A percentile compares a stretch with the other conserved stretches of the same genome.
These are phyloP conservation scores for Aspergillus sp. DNA, from an alignment of 2,329 filamentous ascomycete species.

Conservation along the genomic window DNA sequence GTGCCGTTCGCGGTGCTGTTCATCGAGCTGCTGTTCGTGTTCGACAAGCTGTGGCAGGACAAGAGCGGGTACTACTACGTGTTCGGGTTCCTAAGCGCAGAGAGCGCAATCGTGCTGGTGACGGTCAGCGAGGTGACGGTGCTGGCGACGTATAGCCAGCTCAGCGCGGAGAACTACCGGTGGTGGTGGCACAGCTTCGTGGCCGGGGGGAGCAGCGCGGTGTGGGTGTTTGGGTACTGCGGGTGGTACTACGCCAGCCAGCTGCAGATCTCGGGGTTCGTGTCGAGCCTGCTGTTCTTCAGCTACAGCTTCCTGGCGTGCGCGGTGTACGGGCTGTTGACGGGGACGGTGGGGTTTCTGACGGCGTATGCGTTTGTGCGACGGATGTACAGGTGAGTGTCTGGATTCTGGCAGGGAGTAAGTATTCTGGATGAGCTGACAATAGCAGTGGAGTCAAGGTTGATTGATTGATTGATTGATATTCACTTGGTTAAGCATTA, in stretches of 20 bases:
- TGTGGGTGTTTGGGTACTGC: slow-evolving; percentile 78
- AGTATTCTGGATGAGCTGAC: slow-evolving; percentile 2
- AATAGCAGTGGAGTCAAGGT: slow-evolving; percentile 25
- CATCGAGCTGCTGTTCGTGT: slow-evolving; percentile 77
- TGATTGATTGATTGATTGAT: slow-evolving; percentile 15
- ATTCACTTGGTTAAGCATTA: no score
- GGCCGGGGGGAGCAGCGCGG: slow-evolving; percentile 62
- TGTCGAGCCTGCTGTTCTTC: slow-evolving; percentile 75
- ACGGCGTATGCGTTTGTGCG: slow-evolving; percentile 75
- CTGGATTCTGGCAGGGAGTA: background rate
- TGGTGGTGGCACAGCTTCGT: slow-evolving; percentile 92
- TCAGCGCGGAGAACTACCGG: slow-evolving; percentile 65
- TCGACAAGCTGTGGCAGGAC: slow-evolving; percentile 81
- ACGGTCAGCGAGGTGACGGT: slow-evolving; percentile 77
- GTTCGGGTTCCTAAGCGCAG: slow-evolving; percentile 73
- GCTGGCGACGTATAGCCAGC: slow-evolving; percentile 70
- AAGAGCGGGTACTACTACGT: slow-evolving; percentile 90
- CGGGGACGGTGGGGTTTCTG: slow-evolving; percentile 75
- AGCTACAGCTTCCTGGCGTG: slow-evolving; percentile 75
- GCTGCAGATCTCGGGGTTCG: slow-evolving; percentile 70
- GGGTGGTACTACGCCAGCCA: slow-evolving; percentile 75
- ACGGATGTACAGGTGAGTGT: slow-evolving; percentile 65
- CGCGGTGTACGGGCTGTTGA: slow-evolving; percentile 68
- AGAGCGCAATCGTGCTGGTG: slow-evolving; percentile 61
- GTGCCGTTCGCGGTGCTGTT: slow-evolving; percentile 82